Evolutionary conservation across 768 basidiomycete species (phyloP), one percentile per base, ranked within the genome.

Genomic region (Mycena indigotica): DNA sequence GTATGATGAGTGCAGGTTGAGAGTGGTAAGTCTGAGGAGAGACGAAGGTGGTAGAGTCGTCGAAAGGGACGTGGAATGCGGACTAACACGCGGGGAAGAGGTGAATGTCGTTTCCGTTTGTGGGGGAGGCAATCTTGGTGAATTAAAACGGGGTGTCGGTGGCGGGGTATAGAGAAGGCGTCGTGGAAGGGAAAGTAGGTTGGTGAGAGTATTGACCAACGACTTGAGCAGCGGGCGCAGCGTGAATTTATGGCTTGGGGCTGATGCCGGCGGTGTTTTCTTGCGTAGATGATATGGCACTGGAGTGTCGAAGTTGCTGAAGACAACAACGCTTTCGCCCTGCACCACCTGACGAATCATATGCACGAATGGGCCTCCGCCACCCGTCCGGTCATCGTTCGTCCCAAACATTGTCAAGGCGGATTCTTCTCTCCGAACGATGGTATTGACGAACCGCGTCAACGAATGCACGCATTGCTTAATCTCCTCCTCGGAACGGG

Each of bases 1-100:
- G 50, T 52, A 35, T 29, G 59, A 50, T 23, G 55, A 49, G 28
- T 53, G 55, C n/a, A 55, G 38, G 51, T 41, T 39, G 8, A 60
- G 41, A 1, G 52, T 41, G 0, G 51, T 53, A 28, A 61, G 35
- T 3, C 19, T 32, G 23, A 45, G 25, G 32, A 29, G 28, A 23
- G 19, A 10, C 28, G 16, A 3, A 24, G 21, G 6, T 13, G 40
- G 44, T 29, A 59, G 40, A 30, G 30, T 46, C 13, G 41, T 28
- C 24, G 50, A 13, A 25, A 48, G 51, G 26, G 23, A 26, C 48
- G 48, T 52, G 12, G 12, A 51, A 67, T 48, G 29, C n/a, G 23
- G 4, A 26, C 13, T 21, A 2, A 16, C 28, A 16, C 53, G 53
- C 16, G 45, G 40, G 4, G 19, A 21, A 12, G 55, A 56, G 5